A percentile compares a stretch with the other conserved stretches of the same genome.
Conservation (phyloP, 768 basidiomycete species). For the Auricularia heimuer region DNA sequence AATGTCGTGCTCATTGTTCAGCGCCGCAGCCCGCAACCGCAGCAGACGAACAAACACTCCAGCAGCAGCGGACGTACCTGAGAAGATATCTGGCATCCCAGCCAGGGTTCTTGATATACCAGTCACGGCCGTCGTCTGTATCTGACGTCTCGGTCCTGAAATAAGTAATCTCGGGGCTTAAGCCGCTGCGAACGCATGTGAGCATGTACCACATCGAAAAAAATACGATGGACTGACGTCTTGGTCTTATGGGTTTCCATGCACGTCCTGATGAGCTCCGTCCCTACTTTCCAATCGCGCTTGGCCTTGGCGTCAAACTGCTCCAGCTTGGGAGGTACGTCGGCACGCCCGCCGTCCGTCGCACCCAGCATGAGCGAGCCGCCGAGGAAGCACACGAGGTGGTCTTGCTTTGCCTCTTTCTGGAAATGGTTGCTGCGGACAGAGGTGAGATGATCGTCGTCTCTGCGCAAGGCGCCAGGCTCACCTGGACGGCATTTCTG, state of each 20-base stretch:
- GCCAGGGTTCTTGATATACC: constrained; percentile 68
- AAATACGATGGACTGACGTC: constrained; percentile 45
- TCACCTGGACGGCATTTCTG: constrained; percentile 64
- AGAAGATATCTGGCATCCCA: constrained; percentile 93
- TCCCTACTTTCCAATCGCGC: constrained; percentile 76
- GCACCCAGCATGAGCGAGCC: constrained; percentile 89
- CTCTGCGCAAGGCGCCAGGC: constrained; percentile 18
- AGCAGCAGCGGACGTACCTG: constrained; percentile 33
- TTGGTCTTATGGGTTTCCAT: constrained; percentile 75
- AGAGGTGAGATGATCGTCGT: background rate
- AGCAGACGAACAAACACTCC: no score
- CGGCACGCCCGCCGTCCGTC: constrained; percentile 47
- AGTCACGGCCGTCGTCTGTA: constrained; percentile 35
- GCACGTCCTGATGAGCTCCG: constrained; percentile 78
- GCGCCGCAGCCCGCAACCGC: no score
- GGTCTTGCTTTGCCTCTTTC: constrained; percentile 64
- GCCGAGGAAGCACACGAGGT: constrained; percentile 90
- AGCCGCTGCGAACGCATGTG: constrained; percentile 40
- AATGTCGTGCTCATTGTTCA: no score
- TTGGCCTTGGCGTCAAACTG: constrained; percentile 52
- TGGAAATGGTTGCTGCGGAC: background rate
- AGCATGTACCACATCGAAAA: background rate
- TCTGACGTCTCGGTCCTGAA: constrained; percentile 50
- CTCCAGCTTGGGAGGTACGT: constrained; percentile 51
- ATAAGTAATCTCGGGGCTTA: constrained; percentile 84